phyloP scores from a whole-genome alignment of 257 asterid genomes.

The Nicotiana sylvestris region DNA sequence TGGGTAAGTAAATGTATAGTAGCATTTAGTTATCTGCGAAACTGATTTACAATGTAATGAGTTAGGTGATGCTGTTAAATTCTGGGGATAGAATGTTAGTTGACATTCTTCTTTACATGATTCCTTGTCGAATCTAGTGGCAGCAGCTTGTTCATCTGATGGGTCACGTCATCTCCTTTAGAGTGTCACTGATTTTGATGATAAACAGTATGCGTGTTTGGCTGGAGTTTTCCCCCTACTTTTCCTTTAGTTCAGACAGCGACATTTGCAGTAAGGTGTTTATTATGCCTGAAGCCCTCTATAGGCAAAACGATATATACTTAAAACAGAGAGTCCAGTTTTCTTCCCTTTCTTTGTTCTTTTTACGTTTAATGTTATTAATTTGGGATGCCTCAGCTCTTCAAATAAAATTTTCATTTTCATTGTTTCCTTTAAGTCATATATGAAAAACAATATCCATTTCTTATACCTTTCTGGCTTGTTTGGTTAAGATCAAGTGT shows the following conservation, averaged over 20 bases:
- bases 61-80: conserved; percentile 1
- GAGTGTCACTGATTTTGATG: background rate
- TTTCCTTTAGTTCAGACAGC: background rate
- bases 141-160: background rate
- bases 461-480: background rate
- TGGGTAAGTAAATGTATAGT: conserved; percentile 56
- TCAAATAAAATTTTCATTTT: background rate
- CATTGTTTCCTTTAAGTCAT: background rate
- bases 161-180: background rate
- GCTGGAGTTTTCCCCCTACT: background rate
- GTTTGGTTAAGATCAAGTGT: background rate
- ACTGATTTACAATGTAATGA: background rate
- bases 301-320: background rate
- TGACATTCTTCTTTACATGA: background rate
- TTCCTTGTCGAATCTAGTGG: conserved; percentile 1
- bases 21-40: background rate
- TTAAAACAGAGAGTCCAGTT: background rate
- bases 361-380: background rate
- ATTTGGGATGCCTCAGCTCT: background rate
- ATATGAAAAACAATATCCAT: background rate
- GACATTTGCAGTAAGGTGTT: background rate
- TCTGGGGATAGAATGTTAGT: background rate
- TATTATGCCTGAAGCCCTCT: background rate
- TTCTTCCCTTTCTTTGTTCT: background rate
- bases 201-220: background rate